Base-by-base conservation (phyloP, 2,329 filamentous ascomycete genomes). In the Pleoardoris graminearum region DNA sequence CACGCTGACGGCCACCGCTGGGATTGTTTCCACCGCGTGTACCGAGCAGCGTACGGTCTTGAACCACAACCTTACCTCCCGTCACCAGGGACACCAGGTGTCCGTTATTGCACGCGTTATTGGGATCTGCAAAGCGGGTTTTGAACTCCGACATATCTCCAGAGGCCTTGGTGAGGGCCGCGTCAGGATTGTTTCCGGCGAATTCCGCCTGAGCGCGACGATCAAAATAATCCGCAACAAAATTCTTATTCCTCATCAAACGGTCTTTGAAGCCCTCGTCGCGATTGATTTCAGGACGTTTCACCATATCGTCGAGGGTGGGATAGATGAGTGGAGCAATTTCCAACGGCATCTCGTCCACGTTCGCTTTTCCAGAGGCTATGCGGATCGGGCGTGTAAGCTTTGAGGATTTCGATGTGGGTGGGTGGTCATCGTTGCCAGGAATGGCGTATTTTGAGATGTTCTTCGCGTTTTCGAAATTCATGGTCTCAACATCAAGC, bases 61-160 rank as follows among this genome's bases (percentile, higher is more conserved):
- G 39, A 2, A 50, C 55, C 3, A 54, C 55, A 27, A 42, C 38
- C 27, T 53, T 54, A 2, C 61, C 58, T 19, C 54, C 56, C 21
- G 56, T 80, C 1, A 81, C 55, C 2, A 82, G 61, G 0, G 75
- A 71, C 3, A 81, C 59, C 7, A 81, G 63, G 6, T 74, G 76
- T 2, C 81, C 80, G 23, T 73, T 79, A 57, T 77, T 80, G 27
- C 76, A 78, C 0, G 80, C 74, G 55, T 82, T 77, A 53, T 76
- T 79, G 0, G 81, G 80, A 54, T 84, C 80, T 7, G 76, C 75
- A 57, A 78, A 81, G 19, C 78, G 72, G 4, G 77, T 80, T 0
- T 70, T 67, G 56, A 82, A 82, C 19, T 69, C 63, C 0, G 68
- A 63, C 46, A 69, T 56, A 8, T 41, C 23, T 14, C 43, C 33